Base-by-base conservation (phyloP, 2,329 filamentous ascomycete genomes). In the Alternaria gaisen region DNA sequence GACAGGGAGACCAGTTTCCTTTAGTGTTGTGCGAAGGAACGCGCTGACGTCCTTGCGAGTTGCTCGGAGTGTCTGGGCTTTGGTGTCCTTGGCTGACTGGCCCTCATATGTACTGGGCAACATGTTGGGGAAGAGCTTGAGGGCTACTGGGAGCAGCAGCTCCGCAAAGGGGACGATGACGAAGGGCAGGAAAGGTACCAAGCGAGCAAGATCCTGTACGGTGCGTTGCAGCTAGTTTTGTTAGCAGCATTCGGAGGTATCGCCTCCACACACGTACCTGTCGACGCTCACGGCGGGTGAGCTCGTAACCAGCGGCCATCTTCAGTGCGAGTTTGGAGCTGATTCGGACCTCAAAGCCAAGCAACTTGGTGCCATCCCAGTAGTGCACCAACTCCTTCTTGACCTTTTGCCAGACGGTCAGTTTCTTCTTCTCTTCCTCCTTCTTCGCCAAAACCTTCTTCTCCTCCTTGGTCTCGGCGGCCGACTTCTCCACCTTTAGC, bases 261-360 rank as follows among this genome's bases (percentile, higher is more conserved):
- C 26, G 14, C 18, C 10, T 7, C 48, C 16, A 26, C 43, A 26
- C 16, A 44, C 58, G 8, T 69, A 87, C 86, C 81, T 98, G 95
- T 75, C 94, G 88, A 81, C 95, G 88, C 83, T 99, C 95, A 82
- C 95, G 89, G 66, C 95, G 89, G 60, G 92, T 97, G 66, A 99
- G 88, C 80, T 99, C 95, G 81, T 99, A 99, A 8, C 95, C 95
- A 60, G 92, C 94, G 14, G 94, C 93, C 95, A 99, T 99, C 84
- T 97, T 98, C 79, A 97, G 80, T 6, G 94, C 95, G 68, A 99
- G 83, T 65, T 90, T 90, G 63, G 91, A 92, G 79, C 94, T 98
- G 78, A 99, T 99, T 80, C 85, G 92, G 76, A 98, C 89, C 81
- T 99, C 95, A 2, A 93, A 91, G 22, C 90, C 94, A 69, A 99